Evolutionary conservation across 129 eudicot species (phyloP).

Genomic region (Saposhnikovia divaricata): DNA sequence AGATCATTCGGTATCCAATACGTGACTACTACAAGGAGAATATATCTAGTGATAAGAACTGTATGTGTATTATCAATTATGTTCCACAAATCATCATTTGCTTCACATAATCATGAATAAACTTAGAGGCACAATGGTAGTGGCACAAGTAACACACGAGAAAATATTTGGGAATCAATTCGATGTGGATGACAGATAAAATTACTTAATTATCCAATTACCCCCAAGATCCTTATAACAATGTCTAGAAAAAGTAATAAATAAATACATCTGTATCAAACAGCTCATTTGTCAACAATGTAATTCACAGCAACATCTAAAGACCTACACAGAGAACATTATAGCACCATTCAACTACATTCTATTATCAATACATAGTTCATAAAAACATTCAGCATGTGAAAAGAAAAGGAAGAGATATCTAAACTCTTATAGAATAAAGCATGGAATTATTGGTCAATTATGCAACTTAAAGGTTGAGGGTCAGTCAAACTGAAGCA

Average conservation of each 20-base stretch:
- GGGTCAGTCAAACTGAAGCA: background rate
- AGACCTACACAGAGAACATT: background rate
- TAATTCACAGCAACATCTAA: background rate
- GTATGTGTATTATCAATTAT: background rate
- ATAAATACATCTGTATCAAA: background rate
- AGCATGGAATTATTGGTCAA: background rate
- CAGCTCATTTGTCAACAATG: background rate
- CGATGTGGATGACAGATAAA: background rate
- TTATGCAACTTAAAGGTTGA: background rate
- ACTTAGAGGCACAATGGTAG: background rate
- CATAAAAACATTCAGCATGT: background rate
- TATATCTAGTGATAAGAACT: background rate
- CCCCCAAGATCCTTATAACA: background rate
- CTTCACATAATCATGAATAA: background rate
- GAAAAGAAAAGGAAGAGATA: background rate
- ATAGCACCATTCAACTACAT: background rate
- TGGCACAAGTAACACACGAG: background rate
- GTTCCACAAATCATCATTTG: background rate
- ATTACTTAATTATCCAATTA: background rate
- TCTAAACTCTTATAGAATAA: background rate
- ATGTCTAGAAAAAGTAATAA: background rate
- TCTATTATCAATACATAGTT: background rate
- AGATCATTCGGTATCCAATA: background rate
- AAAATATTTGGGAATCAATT: background rate
- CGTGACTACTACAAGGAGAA: background rate